Conservation (phyloP, 139 green algal genomes). For the Micromonas commoda region DNA sequence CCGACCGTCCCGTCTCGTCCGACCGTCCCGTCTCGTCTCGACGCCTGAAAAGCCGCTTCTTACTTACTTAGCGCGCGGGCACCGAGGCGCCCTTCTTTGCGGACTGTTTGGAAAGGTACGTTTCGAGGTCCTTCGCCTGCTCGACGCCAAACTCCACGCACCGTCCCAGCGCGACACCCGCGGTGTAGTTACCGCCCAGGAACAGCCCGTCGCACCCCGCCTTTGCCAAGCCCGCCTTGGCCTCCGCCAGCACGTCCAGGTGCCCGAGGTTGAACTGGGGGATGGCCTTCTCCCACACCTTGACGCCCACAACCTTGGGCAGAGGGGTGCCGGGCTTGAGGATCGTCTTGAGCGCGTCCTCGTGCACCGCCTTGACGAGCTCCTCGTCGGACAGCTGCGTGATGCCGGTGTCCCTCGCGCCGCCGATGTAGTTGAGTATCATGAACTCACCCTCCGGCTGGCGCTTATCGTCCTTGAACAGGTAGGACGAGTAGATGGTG, state of each 20-base stretch:
- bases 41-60: too few relatives aligned
- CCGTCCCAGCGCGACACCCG: conserved; percentile 89
- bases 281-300: conserved; percentile 92
- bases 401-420: conserved; percentile 79
- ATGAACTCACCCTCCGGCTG: conserved; percentile 47
- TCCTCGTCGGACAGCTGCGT: conserved; percentile 57
- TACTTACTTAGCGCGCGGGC: too few relatives aligned
- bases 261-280: conserved; percentile 97
- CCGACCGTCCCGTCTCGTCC: too few relatives aligned
- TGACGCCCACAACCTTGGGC: conserved; percentile 72
- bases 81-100: not conserved
- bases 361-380: conserved; percentile 68
- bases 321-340: conserved; percentile 72
- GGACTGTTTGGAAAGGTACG: not conserved
- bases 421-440: conserved; percentile 96
- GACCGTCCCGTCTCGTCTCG: too few relatives aligned
- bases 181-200: conserved; percentile 95
- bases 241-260: conserved; percentile 47
- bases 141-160: conserved; percentile 86
- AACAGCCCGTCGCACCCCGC: conserved; percentile 65
- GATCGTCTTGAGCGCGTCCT: conserved; percentile 89
- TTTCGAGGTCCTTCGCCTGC: conserved; percentile 6
- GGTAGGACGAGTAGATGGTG: conserved; percentile 92
- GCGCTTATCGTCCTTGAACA: conserved; percentile 65
- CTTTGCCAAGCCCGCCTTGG: conserved; percentile 48